Evolutionary conservation across 2,329 filamentous ascomycete species (phyloP).

Genomic region (Diplocarpon rosae): DNA sequence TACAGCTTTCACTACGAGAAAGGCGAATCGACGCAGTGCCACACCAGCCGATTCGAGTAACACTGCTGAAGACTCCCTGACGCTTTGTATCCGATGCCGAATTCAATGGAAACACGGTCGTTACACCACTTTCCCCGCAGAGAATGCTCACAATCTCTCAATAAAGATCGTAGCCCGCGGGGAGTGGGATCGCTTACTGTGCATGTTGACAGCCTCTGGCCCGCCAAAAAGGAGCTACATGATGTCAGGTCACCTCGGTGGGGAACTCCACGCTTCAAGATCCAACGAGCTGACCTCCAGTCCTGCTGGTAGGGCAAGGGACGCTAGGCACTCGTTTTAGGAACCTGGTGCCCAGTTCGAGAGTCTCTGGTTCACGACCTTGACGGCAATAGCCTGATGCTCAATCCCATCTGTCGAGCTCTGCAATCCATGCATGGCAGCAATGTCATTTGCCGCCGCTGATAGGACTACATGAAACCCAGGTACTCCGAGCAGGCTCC

Average conservation of each 20-base stretch:
- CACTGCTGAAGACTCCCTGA: no score
- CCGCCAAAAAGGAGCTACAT: slow-evolving; percentile 7
- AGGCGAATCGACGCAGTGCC: no score
- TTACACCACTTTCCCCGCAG: no score
- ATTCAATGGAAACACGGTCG: no score
- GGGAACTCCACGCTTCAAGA: not conserved
- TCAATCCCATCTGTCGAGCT: slow-evolving; percentile 4
- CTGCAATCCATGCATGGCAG: slow-evolving; percentile 1
- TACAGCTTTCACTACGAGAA: no score
- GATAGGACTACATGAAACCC: slow-evolving; percentile 8
- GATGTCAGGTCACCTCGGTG: not conserved
- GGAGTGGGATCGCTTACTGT: not conserved
- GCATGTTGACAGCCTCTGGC: slow-evolving; percentile 6
- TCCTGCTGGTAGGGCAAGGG: no score
- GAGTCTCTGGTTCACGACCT: slow-evolving; percentile 6
- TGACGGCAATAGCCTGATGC: slow-evolving; percentile 5
- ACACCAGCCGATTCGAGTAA: no score
- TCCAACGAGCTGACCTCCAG: no score
- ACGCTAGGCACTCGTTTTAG: not conserved
- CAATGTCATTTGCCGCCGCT: slow-evolving; percentile 5
- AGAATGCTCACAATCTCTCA: no score
- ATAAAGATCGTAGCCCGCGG: no score
- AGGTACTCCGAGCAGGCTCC: no score
- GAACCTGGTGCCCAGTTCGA: not conserved
- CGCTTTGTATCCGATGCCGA: no score